Conservation (phyloP, 139 green algal genomes). For the Micractinium conductrix region DNA sequence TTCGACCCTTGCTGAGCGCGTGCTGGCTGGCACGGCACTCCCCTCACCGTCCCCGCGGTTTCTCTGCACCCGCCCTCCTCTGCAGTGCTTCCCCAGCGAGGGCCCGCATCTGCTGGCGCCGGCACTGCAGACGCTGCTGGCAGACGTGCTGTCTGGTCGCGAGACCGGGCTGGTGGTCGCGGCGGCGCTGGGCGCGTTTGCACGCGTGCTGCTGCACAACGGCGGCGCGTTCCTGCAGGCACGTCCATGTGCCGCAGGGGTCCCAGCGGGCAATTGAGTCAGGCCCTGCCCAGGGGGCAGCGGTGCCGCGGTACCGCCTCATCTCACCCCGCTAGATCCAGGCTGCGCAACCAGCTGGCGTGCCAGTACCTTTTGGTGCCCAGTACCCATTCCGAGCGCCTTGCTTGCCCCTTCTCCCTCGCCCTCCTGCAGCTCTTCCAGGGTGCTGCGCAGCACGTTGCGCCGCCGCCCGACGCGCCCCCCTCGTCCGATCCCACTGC, state of each 20-base stretch:
- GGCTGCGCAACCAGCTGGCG: no score
- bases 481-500: constrained; percentile 9
- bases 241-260: no score
- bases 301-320: no score
- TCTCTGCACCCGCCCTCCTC: not conserved
- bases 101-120: constrained; percentile 49
- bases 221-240: constrained; percentile 50
- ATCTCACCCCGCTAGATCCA: no score
- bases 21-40: no score
- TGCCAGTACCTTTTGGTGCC: no score
- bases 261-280: no score
- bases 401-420: no score
- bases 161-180: constrained; percentile 68
- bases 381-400: no score
- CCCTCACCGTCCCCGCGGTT: no score
- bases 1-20: no score
- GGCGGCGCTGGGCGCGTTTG: constrained; percentile 67
- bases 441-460: not conserved
- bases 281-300: no score
- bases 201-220: constrained; percentile 71
- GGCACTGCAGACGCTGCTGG: constrained; percentile 63
- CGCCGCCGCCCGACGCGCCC: not conserved
- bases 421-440: constrained; percentile 59
- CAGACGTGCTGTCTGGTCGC: constrained; percentile 47
- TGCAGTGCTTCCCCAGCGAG: constrained; percentile 54